Base-by-base conservation (phyloP, 768 basidiomycete genomes). In the Gautieria morchelliformis region DNA sequence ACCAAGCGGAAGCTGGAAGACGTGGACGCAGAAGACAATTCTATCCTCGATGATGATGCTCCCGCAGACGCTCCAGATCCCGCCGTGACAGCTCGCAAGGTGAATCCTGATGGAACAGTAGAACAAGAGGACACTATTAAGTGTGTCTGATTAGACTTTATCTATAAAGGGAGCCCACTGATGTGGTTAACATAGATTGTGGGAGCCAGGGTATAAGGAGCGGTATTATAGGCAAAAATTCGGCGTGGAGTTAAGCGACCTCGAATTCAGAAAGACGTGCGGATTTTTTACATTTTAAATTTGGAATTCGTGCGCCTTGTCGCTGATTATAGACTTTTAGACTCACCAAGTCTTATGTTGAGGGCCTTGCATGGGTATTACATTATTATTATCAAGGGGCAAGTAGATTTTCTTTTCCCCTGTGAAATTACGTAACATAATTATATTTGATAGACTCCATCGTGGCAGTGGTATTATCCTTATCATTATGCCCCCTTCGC, bases 381-480 rank as follows among this genome's bases (percentile, higher is more conserved):
- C 84, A 87, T 59, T 99, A 99, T 70, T 98, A 99, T 68, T 99
- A 98, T 68, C 95, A 98, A 78, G 96, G 96, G 65, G 93, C 96
- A 70, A 60, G 83, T 71, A 22, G 37, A 53, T 19, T 51, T 41
- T 40, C 35, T 55, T 27, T 57, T 60, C 14, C 60, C 59, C n/a
- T 63, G 58, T 54, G 14, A 45, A n/a, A 24, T 51, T 49, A 52
- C 15, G 14, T 53, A 22, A 44, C 35, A 41, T 48, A n/a, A n/a
- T n/a, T n/a, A 12, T 17, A 6, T 33, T 27, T 39, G 48, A 45
- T 59, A 87, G 91, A 83, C 89, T 8, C 89, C 90, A 4, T 96
- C 94, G 3, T 98, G 95, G 95, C 84, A 93, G 66, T 99, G 96
- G 96, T 99, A 87, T 72, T 98, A 97, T 69, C 96, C 96, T 1